Conservation (phyloP, 257 asterid species). For the Verbena officinalis region DNA sequence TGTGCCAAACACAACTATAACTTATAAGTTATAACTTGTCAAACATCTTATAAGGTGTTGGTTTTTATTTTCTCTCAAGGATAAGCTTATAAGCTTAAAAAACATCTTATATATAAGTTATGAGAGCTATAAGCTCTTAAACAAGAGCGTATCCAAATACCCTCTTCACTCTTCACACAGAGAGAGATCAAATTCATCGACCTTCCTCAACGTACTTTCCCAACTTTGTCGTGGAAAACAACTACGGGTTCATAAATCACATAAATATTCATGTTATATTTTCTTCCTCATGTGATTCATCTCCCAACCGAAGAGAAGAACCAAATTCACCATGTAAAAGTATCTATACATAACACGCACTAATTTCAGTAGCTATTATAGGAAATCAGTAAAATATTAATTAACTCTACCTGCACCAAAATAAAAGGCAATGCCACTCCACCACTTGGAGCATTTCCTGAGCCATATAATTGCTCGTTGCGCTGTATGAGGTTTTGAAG, state of each 20-base stretch:
- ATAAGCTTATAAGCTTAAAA: too few species aligned
- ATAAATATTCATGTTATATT: not conserved
- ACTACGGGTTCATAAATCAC: not conserved
- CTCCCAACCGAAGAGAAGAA: not conserved
- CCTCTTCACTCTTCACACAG: not conserved
- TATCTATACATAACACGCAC: too few species aligned
- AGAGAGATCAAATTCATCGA: conserved; percentile 6
- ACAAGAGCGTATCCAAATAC: too few species aligned
- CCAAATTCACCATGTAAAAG: not conserved
- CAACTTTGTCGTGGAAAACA: not conserved
- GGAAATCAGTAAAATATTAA: conserved; percentile 20
- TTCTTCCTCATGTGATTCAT: not conserved
- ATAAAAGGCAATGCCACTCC: conserved; percentile 92
- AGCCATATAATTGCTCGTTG: conserved; percentile 69
- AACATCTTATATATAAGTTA: too few species aligned
- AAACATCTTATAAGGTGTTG: too few species aligned
- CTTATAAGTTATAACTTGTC: too few species aligned
- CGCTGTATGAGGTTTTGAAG: conserved; percentile 78
- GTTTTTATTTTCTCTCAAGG: too few species aligned
- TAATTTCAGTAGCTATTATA: too few species aligned
- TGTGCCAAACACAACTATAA: too few species aligned
- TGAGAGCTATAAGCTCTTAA: too few species aligned
- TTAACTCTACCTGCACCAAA: conserved; percentile 78
- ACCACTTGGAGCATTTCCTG: conserved; percentile 88
- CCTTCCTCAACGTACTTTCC: not conserved